These are phyloP conservation scores for Saturnispora sanitii DNA, from an alignment of 805 yeast genomes.

Conservation along the genomic window DNA sequence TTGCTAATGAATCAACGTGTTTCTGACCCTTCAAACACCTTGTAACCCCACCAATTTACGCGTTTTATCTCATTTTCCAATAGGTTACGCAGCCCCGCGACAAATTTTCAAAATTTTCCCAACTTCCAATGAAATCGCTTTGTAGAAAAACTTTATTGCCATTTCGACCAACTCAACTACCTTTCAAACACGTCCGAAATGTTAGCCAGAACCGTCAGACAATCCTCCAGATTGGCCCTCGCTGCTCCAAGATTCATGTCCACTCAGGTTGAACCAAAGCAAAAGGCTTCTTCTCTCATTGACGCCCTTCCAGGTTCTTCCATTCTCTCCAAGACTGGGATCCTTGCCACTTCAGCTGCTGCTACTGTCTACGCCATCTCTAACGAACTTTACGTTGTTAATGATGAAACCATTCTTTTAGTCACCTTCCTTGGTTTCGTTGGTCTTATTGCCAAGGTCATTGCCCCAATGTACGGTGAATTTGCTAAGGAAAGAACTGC, in stretches of 20 bases:
- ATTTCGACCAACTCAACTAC: neutral
- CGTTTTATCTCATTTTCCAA: neutral
- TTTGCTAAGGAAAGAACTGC: slow-evolving; percentile 83
- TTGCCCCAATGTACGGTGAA: slow-evolving; percentile 90
- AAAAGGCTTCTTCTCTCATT: slow-evolving; percentile 81
- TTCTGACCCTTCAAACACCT: neutral
- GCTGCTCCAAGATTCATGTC: slow-evolving; percentile 59
- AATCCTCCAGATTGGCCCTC: slow-evolving; percentile 26
- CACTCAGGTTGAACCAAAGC: slow-evolving; percentile 70
- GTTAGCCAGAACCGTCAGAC: slow-evolving; percentile 23
- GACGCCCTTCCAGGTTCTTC: slow-evolving; percentile 91
- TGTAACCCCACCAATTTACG: neutral
- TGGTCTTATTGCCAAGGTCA: slow-evolving; percentile 68
- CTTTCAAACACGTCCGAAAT: slow-evolving; percentile 2
- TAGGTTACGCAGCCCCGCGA: slow-evolving; percentile 9
- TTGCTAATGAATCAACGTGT: no score
- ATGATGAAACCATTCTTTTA: slow-evolving; percentile 85
- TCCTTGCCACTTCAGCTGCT: slow-evolving; percentile 89
- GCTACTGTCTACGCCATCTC: slow-evolving; percentile 92
- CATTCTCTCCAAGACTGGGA: slow-evolving; percentile 83
- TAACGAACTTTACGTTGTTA: slow-evolving; percentile 83
- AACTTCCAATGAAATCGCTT: slow-evolving; percentile 7
- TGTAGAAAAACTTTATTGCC: neutral
- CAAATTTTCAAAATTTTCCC: neutral
- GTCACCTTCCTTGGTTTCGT: slow-evolving; percentile 71